Evolutionary conservation across 2,329 filamentous ascomycete species (phyloP).

Genomic region (Pseudopithomyces maydicus): DNA sequence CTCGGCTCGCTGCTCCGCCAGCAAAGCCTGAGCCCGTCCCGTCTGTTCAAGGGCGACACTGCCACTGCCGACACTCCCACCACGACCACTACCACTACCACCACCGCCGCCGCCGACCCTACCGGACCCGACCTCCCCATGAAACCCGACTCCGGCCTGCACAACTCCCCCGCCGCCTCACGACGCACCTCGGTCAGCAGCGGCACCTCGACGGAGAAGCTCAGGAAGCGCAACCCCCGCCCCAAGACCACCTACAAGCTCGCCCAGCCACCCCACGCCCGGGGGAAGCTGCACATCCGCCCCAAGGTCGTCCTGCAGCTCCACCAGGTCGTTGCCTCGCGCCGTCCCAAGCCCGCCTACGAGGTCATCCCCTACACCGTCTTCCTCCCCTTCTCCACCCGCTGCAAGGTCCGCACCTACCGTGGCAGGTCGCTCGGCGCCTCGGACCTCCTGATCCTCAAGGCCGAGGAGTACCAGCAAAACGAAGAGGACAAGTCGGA

Average conservation of each 20-base stretch:
- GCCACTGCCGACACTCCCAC: background rate
- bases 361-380: conserved; percentile 75
- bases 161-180: conserved; percentile 23
- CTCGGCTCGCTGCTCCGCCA: conserved; percentile 37
- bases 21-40: conserved; percentile 20
- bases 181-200: conserved; percentile 47
- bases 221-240: conserved; percentile 54
- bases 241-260: conserved; percentile 69
- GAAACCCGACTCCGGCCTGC: conserved; percentile 10
- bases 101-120: conserved; percentile 7
- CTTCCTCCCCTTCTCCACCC: conserved; percentile 53
- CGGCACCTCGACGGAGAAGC: conserved; percentile 40
- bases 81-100: conserved; percentile 5
- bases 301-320: conserved; percentile 74
- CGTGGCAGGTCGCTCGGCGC: conserved; percentile 66
- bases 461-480: conserved; percentile 67
- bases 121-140: conserved; percentile 13
- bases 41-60: conserved; percentile 3
- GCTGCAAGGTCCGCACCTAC: conserved; percentile 66
- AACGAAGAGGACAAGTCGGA: conserved; percentile 50
- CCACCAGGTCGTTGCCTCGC: conserved; percentile 66
- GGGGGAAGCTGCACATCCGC: conserved; percentile 67
- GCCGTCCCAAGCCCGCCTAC: conserved; percentile 68
- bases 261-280: conserved; percentile 66
- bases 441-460: conserved; percentile 73